Conservation (phyloP, 768 basidiomycete species). For the Dioszegia aurantiaca region DNA sequence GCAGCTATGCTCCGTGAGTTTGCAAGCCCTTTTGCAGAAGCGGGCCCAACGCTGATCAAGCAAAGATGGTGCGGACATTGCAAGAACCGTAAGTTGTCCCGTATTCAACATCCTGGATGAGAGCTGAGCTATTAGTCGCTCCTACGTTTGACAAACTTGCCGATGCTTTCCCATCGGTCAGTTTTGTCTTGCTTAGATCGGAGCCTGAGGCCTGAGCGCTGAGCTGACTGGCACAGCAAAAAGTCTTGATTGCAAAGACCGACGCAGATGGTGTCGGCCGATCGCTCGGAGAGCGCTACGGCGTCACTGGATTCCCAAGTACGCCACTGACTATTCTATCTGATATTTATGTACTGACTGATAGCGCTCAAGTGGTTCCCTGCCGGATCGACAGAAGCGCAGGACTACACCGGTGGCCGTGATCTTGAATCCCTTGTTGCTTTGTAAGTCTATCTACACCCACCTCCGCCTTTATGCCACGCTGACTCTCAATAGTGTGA, state of each 20-base stretch:
- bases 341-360: slow-evolving; percentile 7
- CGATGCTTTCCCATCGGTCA: slow-evolving; percentile 64
- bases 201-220: no score
- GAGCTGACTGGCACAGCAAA: no score
- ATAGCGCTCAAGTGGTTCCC: slow-evolving; percentile 89
- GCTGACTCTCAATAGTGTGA: slow-evolving; percentile 58
- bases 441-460: slow-evolving; percentile 62
- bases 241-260: slow-evolving; percentile 83
- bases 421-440: slow-evolving; percentile 72
- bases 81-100: slow-evolving; percentile 39
- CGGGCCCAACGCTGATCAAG: slow-evolving; percentile 16
- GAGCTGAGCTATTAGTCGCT: slow-evolving; percentile 63
- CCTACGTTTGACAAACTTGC: slow-evolving; percentile 84
- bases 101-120: not conserved
- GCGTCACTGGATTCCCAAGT: slow-evolving; percentile 84
- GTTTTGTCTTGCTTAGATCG: no score
- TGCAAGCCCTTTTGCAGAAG: not conserved
- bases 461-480: not conserved
- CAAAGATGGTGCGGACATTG: slow-evolving; percentile 50
- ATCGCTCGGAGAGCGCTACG: slow-evolving; percentile 69
- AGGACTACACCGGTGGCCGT: slow-evolving; percentile 72
- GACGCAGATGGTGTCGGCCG: slow-evolving; percentile 87
- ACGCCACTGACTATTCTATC: slow-evolving; percentile 48
- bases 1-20: slow-evolving; percentile 38
- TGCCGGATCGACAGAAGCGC: slow-evolving; percentile 60